Percentiles rank a stretch among this genome's conserved stretches.
phyloP scores from a whole-genome alignment of 2,329 filamentous ascomycete genomes.

The Cryphonectria naterciae region DNA sequence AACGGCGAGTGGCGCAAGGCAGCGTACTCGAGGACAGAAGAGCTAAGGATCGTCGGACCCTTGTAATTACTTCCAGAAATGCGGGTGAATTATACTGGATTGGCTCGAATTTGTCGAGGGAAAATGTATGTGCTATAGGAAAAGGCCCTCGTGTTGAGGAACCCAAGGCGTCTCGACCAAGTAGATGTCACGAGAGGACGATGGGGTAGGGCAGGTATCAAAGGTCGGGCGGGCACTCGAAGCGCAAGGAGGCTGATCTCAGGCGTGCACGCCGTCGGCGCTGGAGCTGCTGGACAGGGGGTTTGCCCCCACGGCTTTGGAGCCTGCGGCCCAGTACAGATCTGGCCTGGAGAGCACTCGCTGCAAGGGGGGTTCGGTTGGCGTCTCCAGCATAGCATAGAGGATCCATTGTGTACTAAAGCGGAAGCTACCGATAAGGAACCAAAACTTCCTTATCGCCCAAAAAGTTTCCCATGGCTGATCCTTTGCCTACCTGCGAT shows the following conservation, averaged over 20 bases:
- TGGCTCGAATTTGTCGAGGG: not conserved
- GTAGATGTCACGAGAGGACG: not conserved
- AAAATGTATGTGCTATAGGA: not conserved
- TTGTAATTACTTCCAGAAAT: constrained; percentile 2
- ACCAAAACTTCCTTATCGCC: constrained; percentile 12
- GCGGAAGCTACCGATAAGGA: constrained; percentile 6
- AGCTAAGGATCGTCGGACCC: constrained; percentile 13
- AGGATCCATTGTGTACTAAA: not conserved
- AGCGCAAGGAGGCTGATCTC: constrained; percentile 17
- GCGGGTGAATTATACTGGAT: constrained; percentile 3
- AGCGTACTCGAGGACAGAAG: constrained; percentile 11
- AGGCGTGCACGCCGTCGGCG: constrained; percentile 6
- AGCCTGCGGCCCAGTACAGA: not conserved
- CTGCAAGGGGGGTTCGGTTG: constrained; percentile 3
- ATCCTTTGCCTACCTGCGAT: not conserved
- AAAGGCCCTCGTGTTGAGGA: not conserved
- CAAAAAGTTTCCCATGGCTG: constrained; percentile 21
- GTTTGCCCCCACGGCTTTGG: not conserved
- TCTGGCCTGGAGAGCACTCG: not conserved
- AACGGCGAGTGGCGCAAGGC: constrained; percentile 18
- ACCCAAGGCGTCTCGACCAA: not conserved
- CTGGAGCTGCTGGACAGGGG: not conserved
- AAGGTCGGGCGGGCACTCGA: not conserved
- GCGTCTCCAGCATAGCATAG: not conserved
- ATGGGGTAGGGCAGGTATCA: not conserved